Base-by-base conservation (phyloP, 2,329 filamentous ascomycete species). In the Lecanosticta acicola region DNA sequence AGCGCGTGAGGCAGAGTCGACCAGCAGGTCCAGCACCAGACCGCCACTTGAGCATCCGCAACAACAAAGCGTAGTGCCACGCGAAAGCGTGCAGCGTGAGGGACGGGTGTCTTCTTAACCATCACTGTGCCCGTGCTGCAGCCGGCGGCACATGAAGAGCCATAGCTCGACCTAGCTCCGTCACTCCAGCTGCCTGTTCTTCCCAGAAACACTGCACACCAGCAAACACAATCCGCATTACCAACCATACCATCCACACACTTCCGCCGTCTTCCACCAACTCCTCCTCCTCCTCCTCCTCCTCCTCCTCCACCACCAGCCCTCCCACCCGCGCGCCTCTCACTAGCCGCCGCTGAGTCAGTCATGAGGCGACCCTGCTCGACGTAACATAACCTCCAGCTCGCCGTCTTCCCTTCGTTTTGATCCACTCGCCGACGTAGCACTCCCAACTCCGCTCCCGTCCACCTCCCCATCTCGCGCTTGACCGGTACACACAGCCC, bases 321-420 rank as follows among this genome's bases (percentile, higher is more conserved):
- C 34, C 7, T 9, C 34, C 9, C 16, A 16, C 21, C 21, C 34
- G 4, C 7, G 34, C 34, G 21, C 37, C 18, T 24, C 24, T 20
- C 19, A 39, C 13, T 16, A 24, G 18, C 37, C 9, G 37, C 17
- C 14, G 32, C 34, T 43, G 34, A 37, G 16, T 44, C 24, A 44
- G 34, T 43, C 33, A 44, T 39, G 41, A 32, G 41, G 16, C 41
- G 14, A 44, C 41, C 21, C n/a, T n/a, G n/a, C n/a, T n/a, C n/a
- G n/a, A n/a, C n/a, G n/a, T n/a, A n/a, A n/a, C n/a, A 34, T 44
- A 44, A 34, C 41, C 32, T 17, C 41, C 14, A 19, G 34, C n/a
- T 35, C 33, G 10, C 18, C 34, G 11, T 20, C 32, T 19, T 8
- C 41, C 19, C 7, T 38, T 17, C 35, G 17, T 19, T 19, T 19